Conservation (phyloP, 495 filamentous ascomycete genomes). For the Extremus antarcticus region DNA sequence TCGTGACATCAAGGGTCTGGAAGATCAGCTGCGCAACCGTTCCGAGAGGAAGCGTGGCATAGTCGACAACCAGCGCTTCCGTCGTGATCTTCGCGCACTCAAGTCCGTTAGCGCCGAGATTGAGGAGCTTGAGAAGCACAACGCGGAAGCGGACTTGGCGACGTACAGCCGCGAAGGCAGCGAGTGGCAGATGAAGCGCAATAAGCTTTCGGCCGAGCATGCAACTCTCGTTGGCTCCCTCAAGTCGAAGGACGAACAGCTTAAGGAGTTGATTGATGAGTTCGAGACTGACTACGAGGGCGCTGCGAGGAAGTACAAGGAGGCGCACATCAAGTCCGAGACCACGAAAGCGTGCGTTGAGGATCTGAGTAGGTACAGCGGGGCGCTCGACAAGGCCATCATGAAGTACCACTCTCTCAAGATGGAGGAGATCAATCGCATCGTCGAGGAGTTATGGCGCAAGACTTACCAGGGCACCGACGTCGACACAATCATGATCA, state of each 20-base stretch:
- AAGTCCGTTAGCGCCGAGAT: conserved; percentile 59
- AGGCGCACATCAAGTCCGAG: conserved; percentile 80
- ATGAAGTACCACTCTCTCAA: conserved; percentile 92
- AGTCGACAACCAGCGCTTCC: conserved; percentile 74
- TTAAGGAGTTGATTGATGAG: conserved; percentile 56
- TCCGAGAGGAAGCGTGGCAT: conserved; percentile 72
- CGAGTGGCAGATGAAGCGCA: conserved; percentile 48
- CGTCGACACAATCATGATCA: conserved; percentile 91
- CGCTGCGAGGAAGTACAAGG: conserved; percentile 71
- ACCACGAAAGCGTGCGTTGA: conserved; percentile 87
- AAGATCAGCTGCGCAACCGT: conserved; percentile 63
- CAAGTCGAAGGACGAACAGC: conserved; percentile 69
- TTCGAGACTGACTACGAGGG: conserved; percentile 81
- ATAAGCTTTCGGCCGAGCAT: conserved; percentile 49
- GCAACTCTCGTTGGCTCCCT: conserved; percentile 58
- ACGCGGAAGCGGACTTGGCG: conserved; percentile 70
- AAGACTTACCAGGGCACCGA: conserved; percentile 95
- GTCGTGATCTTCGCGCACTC: conserved; percentile 57
- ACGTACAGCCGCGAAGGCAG: conserved; percentile 59
- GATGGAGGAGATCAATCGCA: conserved; percentile 97
- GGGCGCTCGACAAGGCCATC: conserved; percentile 84
- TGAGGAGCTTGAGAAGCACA: conserved; percentile 61
- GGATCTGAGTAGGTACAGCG: conserved; percentile 69
- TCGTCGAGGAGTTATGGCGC: conserved; percentile 91
- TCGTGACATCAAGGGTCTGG: conserved; percentile 62